Evolutionary conservation across 169 alveolate species (phyloP), one percentile per base, ranked within the genome.

Genomic region (Cryptosporidium parvum): DNA sequence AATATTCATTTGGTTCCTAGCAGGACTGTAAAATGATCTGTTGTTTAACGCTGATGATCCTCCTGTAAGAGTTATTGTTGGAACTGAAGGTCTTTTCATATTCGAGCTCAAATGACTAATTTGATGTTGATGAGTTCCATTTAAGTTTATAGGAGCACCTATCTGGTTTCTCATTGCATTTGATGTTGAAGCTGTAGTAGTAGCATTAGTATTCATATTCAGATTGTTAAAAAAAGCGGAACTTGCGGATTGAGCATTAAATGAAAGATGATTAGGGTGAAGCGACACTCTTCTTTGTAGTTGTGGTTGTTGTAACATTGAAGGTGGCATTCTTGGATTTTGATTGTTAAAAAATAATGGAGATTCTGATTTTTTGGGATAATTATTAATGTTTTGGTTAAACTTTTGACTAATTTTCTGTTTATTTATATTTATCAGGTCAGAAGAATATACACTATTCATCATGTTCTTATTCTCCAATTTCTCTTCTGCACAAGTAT

Each of bases 401-500:
- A 21, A 26, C 67, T 26, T 56, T 56, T 56, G 67, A 56, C 67
- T 0, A 56, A 21, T n/a, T 56, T 26, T 56, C 35, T 56, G 67
- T 2, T 56, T 56, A 26, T 26, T 56, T 16, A 56, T 2, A 8
- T 56, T 56, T 5, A 21, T n/a, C 14, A 56, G 26, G n/a, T 56
- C 67, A 5, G 51, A 65, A 35, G 44, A 31, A 8, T 26, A 0
- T 23, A 37, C 16, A 65, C 51, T 65, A 65, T 69, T 69, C 65
- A 69, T 44, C 62, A 69, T 44, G 37, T 45, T 45, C 26, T 69
- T 69, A 21, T 69, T 69, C 44, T 69, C 84, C 44, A 69, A 5
- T 35, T 69, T 69, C n/a, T 69, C 84, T n/a, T 12, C 33, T 23
- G 33, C 48, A 42, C 3, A 16, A 69, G 12, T 14, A 5, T 56